Evolutionary conservation across 805 yeast genomes (phyloP).

Genomic region (Candida parachauliodes): DNA sequence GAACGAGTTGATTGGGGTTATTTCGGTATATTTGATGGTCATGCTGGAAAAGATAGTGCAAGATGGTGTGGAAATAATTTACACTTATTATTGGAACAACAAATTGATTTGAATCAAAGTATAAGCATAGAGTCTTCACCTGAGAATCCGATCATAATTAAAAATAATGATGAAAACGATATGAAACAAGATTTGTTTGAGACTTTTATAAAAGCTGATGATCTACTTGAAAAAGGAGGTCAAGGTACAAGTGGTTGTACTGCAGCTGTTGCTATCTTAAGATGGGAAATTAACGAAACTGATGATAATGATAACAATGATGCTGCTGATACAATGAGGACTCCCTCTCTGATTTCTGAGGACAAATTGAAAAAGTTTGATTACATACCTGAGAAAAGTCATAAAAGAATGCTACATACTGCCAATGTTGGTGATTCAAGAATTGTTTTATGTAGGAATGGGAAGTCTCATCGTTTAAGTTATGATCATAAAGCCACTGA

Average conservation of each 20-base stretch:
- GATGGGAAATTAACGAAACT: conserved; percentile 61
- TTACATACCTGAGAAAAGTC: conserved; percentile 45
- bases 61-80: conserved; percentile 90
- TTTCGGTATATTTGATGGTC: conserved; percentile 95
- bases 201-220: conserved; percentile 75
- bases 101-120: conserved; percentile 27
- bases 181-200: conserved; percentile 63
- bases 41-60: conserved; percentile 91
- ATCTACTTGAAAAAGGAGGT: conserved; percentile 53
- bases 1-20: conserved; percentile 90
- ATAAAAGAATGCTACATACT: conserved; percentile 77
- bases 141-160: conserved; percentile 24
- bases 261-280: conserved; percentile 86
- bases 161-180: conserved; percentile 33
- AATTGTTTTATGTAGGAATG: conserved; percentile 71
- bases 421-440: conserved; percentile 96
- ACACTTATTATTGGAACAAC: conserved; percentile 64
- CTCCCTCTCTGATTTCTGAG: conserved; percentile 7
- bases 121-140: conserved; percentile 23
- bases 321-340: too few relatives aligned
- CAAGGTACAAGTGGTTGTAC: conserved; percentile 87
- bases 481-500: conserved; percentile 96
- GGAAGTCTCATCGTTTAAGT: conserved; percentile 71
- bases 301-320: conserved; percentile 6
- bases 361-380: conserved; percentile 36